Evolutionary conservation across 257 asterid species (phyloP).

Genomic region (Oldenlandia corymbosa): DNA sequence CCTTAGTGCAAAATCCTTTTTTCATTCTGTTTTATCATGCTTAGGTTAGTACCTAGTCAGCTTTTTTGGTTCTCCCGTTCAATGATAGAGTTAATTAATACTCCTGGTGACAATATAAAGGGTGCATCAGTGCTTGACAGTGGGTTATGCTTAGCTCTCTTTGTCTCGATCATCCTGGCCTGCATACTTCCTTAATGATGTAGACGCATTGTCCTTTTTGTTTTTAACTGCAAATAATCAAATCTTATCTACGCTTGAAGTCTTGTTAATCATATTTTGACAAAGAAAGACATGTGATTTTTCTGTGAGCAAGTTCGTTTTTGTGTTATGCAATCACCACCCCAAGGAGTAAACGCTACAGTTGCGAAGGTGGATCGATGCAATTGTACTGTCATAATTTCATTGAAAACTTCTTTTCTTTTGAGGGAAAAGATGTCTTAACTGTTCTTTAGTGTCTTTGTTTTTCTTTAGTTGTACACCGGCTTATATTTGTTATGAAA

Average conservation of each 20-base stretch:
- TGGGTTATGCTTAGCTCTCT: not conserved
- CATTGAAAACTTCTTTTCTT: not conserved
- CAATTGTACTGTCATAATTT: not conserved
- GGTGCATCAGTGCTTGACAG: not conserved
- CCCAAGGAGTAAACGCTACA: not conserved
- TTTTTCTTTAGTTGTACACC: constrained; percentile 11
- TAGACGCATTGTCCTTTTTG: not conserved
- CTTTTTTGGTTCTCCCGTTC: not conserved
- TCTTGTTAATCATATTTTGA: not conserved
- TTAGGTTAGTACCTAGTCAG: not conserved
- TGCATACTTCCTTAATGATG: not conserved
- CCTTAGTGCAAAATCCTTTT: not conserved
- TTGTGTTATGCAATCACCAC: not conserved
- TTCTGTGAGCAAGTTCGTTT: not conserved
- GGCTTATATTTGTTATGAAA: constrained; percentile 17
- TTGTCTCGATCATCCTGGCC: not conserved
- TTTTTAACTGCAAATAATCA: not conserved
- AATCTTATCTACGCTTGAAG: not conserved
- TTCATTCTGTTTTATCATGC: not conserved
- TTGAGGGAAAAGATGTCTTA: not conserved
- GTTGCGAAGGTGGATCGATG: constrained; percentile 3
- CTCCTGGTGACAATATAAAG: not conserved
- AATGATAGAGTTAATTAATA: not conserved
- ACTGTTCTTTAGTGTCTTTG: constrained; percentile 10
- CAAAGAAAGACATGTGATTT: too few relatives aligned